Evolutionary conservation across 495 filamentous ascomycete genomes (phyloP).

Genomic region (Trichoderma asperelloides): DNA sequence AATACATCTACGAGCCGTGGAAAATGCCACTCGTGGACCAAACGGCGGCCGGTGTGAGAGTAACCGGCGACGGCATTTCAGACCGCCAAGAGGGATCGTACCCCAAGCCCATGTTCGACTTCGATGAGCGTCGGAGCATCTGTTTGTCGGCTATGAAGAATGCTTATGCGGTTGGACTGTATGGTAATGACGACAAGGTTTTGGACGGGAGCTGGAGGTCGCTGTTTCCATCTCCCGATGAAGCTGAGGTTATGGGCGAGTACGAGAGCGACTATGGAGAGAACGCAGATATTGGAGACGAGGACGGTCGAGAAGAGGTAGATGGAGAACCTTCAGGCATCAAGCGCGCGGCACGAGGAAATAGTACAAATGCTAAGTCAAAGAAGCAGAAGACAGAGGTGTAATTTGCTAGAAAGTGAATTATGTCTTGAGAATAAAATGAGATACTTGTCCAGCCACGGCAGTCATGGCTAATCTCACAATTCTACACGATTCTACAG

Average conservation of each 20-base stretch:
- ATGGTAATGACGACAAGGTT: conserved; percentile 50
- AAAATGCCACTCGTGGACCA: conserved; percentile 53
- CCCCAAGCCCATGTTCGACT: conserved; percentile 67
- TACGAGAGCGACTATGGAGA: conserved; percentile 21
- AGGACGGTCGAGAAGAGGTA: not conserved
- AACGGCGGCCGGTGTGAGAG: conserved; percentile 46
- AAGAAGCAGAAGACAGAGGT: conserved; percentile 6
- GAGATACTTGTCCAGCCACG: no score
- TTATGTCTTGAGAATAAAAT: no score
- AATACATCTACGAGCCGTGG: conserved; percentile 70
- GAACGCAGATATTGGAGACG: conserved; percentile 20
- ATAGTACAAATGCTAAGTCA: not conserved
- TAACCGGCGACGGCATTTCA: conserved; percentile 42
- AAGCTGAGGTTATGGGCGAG: conserved; percentile 34
- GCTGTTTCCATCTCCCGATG: conserved; percentile 43
- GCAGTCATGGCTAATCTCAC: no score
- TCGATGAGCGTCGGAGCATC: conserved; percentile 43
- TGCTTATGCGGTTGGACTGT: conserved; percentile 51
- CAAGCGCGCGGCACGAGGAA: not conserved
- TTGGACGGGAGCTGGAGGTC: conserved; percentile 53
- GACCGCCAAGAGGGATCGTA: conserved; percentile 36
- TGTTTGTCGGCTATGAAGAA: conserved; percentile 57
- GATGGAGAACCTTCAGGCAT: not conserved
- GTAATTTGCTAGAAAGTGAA: not conserved
- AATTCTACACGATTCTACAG: no score